Evolutionary conservation across 495 filamentous ascomycete species (phyloP).

Genomic region (Aspergillus biplanus): DNA sequence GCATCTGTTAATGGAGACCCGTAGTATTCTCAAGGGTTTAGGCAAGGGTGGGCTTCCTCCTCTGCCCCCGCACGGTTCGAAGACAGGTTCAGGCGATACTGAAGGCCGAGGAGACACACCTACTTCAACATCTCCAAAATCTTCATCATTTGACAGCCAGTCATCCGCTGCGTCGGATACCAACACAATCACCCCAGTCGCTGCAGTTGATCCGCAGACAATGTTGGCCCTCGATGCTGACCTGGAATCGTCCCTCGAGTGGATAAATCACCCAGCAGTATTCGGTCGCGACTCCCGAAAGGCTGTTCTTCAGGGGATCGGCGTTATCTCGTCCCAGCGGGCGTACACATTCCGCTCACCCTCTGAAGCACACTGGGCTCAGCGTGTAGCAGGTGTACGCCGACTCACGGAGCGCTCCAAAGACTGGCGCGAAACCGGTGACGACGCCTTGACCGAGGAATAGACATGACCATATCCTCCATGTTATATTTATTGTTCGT

Average conservation of each 20-base stretch:
- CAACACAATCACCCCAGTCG: constrained; percentile 64
- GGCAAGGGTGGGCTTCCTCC: constrained; percentile 95
- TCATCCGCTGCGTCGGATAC: constrained; percentile 48
- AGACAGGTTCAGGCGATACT: constrained; percentile 39
- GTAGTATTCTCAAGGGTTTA: constrained; percentile 92
- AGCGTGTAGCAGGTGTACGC: constrained; percentile 76
- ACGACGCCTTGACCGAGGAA: constrained; percentile 85
- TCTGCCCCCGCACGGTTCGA: constrained; percentile 62
- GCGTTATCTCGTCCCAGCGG: constrained; percentile 91
- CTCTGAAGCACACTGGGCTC: constrained; percentile 83
- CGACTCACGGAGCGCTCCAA: constrained; percentile 75
- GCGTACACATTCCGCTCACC: constrained; percentile 92
- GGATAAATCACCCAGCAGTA: constrained; percentile 96
- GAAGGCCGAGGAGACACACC: constrained; percentile 45
- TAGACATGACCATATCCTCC: constrained; percentile 26
- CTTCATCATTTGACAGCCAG: constrained; percentile 49
- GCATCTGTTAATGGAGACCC: constrained; percentile 88
- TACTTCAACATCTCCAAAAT: constrained; percentile 43
- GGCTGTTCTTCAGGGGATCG: constrained; percentile 93
- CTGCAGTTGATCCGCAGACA: constrained; percentile 75
- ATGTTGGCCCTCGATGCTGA: constrained; percentile 89
- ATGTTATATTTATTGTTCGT: constrained; percentile 14
- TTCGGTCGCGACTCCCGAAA: constrained; percentile 96
- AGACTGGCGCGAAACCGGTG: constrained; percentile 85
- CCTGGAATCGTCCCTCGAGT: constrained; percentile 91